phyloP scores from a whole-genome alignment of 306 rosid species.

The Vachellia collinsii region DNA sequence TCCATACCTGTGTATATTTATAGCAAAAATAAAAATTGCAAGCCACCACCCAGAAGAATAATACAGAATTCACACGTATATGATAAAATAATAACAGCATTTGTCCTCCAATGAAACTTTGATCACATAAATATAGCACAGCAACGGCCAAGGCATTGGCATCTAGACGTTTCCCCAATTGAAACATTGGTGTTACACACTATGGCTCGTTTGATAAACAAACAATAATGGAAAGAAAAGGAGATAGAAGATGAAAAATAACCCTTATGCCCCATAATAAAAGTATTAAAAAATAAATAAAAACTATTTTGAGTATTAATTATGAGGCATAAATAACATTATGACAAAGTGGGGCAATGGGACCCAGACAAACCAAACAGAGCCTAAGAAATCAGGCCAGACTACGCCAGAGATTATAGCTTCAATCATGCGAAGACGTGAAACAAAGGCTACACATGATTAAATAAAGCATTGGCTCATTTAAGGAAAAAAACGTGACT shows the following conservation, averaged over 20 bases:
- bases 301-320: not conserved
- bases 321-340: not conserved
- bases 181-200: not conserved
- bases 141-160: not conserved
- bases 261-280: not conserved
- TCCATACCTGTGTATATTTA: constrained; percentile 63
- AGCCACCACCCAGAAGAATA: not conserved
- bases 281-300: too few relatives aligned
- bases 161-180: not conserved
- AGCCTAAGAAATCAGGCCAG: constrained; percentile 6
- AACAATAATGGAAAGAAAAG: not conserved
- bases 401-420: not conserved
- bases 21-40: constrained; percentile 23
- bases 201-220: not conserved
- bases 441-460: not conserved
- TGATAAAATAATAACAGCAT: not conserved
- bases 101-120: not conserved
- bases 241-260: too few relatives aligned
- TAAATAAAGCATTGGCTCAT: not conserved
- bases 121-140: not conserved
- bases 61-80: too few relatives aligned
- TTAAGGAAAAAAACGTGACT: not conserved
- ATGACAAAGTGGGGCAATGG: not conserved
- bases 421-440: constrained; percentile 14
- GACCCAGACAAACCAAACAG: not conserved